A percentile compares a stretch with the other conserved stretches of the same genome.
Conservation (phyloP, 2,329 filamentous ascomycete genomes). For the Trichophyton rubrum region DNA sequence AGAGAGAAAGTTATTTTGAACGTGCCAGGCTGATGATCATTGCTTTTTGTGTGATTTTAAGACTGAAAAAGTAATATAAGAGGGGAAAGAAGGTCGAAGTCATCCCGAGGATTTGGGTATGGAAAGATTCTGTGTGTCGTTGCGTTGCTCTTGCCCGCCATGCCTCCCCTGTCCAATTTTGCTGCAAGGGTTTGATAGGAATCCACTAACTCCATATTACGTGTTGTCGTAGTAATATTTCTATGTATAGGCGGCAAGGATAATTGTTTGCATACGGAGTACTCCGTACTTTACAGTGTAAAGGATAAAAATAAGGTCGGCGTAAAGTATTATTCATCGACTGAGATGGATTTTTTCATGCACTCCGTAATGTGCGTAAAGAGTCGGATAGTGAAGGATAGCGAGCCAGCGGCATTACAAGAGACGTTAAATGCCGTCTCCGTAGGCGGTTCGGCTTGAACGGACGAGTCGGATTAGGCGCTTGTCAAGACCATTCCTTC, state of each 20-base stretch:
- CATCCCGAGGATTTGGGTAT: conserved; percentile 2
- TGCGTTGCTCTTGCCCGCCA: background rate
- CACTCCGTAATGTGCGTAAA: background rate
- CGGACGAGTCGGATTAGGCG: background rate
- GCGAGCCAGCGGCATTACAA: background rate
- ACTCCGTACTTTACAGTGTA: too few species aligned
- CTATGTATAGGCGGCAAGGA: background rate
- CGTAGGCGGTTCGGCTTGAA: background rate
- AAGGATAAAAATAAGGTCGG: background rate
- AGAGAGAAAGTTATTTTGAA: conserved; percentile 1
- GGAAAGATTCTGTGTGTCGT: conserved; percentile 3
- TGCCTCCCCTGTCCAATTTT: background rate
- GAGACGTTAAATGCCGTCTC: background rate
- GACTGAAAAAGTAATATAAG: conserved; percentile 1
- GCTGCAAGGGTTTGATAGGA: background rate
- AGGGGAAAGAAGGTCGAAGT: background rate
- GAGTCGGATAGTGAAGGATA: background rate
- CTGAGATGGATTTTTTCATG: background rate
- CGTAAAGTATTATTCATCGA: background rate
- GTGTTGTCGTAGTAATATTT: background rate
- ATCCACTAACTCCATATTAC: background rate
- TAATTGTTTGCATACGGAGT: background rate
- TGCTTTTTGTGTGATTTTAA: conserved; percentile 2
- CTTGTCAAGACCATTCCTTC: background rate
- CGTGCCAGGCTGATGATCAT: conserved; percentile 1